Evolutionary conservation across 352 stramenopile genomes (phyloP).

Genomic region (Pythium chondricola): DNA sequence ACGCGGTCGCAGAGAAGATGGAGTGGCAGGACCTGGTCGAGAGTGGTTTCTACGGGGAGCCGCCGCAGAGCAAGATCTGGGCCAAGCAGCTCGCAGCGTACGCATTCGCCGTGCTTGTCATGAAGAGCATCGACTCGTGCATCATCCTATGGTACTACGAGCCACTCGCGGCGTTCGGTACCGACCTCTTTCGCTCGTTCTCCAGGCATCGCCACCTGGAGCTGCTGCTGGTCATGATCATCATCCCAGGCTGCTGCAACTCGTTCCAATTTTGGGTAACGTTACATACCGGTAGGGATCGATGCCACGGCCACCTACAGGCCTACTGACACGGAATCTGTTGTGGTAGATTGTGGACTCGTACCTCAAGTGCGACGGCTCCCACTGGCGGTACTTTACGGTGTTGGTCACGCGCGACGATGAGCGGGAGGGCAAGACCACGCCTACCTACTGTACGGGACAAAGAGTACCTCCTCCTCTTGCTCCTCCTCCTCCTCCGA

Average conservation of each 20-base stretch:
- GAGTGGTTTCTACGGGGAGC: constrained; percentile 68
- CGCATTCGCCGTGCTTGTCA: constrained; percentile 30
- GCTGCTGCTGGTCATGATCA: constrained; percentile 71
- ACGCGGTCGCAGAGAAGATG: constrained; percentile 29
- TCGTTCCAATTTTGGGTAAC: constrained; percentile 71
- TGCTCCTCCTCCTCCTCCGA: constrained; percentile 4
- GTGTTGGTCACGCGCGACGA: constrained; percentile 18
- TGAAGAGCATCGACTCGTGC: constrained; percentile 46
- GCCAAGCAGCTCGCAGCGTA: constrained; percentile 49
- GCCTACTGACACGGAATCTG: not conserved
- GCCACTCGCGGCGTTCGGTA: constrained; percentile 35
- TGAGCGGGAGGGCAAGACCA: constrained; percentile 22
- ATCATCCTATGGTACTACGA: constrained; percentile 39
- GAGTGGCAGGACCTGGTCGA: constrained; percentile 31
- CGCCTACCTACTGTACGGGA: not conserved
- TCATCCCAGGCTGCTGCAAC: constrained; percentile 61
- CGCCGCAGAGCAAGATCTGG: constrained; percentile 49
- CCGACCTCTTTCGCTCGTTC: constrained; percentile 46
- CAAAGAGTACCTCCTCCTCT: not conserved
- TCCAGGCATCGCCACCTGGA: constrained; percentile 57
- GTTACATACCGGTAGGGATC: too few relatives aligned
- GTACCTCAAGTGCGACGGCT: constrained; percentile 42
- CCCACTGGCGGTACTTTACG: constrained; percentile 35
- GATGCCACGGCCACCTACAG: too few relatives aligned
- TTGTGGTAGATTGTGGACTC: constrained; percentile 46